Evolutionary conservation across 2,329 filamentous ascomycete species (phyloP).

Genomic region (Clarireedia paspali): DNA sequence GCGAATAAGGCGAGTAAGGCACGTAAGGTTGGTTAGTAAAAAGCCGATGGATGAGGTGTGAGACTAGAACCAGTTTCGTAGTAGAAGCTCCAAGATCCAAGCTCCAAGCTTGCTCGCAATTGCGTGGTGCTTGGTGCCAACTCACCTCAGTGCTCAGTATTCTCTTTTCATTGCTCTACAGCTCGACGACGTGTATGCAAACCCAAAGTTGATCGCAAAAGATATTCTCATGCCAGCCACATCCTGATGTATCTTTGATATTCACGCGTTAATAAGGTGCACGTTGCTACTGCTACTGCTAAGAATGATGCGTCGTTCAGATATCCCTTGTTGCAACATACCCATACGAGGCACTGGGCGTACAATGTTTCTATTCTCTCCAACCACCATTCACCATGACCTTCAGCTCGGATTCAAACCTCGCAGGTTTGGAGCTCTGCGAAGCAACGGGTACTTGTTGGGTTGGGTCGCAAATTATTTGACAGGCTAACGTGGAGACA

Average conservation of each 20-base stretch:
- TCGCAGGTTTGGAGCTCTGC: background rate
- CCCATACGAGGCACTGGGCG: too few relatives aligned
- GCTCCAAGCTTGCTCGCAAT: too few relatives aligned
- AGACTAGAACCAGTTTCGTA: background rate
- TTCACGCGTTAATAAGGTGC: conserved; percentile 3
- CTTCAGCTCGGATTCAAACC: background rate
- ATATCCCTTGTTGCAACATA: too few relatives aligned
- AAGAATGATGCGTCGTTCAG: too few relatives aligned
- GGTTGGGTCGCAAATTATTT: background rate
- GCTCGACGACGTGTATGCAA: conserved; percentile 4
- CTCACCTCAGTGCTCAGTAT: background rate
- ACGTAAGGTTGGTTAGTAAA: background rate
- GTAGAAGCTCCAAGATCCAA: background rate
- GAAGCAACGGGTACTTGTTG: background rate
- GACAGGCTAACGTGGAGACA: conserved; percentile 1
- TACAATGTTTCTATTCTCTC: too few relatives aligned
- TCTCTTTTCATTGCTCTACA: background rate
- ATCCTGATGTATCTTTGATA: background rate
- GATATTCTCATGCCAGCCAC: background rate
- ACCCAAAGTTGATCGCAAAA: conserved; percentile 2
- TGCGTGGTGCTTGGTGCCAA: background rate
- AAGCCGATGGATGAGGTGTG: background rate
- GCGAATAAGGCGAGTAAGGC: too few relatives aligned
- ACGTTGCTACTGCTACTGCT: background rate
- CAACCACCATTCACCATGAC: too few relatives aligned